Conservation (phyloP, 768 basidiomycete species). For the Antrodiella citrinella region DNA sequence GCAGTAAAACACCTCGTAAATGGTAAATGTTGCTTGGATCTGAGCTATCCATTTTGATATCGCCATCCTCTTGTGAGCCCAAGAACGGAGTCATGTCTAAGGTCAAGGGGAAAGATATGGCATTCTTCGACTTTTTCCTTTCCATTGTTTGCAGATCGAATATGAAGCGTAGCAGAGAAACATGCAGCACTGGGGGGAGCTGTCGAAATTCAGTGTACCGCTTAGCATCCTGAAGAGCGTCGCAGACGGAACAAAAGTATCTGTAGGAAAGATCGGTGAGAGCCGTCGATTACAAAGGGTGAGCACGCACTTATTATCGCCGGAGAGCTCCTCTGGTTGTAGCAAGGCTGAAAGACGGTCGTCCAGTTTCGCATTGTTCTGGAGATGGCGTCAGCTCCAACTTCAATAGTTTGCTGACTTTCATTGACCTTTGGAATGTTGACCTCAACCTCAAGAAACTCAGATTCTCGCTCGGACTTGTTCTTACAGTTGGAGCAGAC, state of each 20-base stretch:
- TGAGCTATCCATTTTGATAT: conserved; percentile 6
- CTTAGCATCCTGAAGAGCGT: conserved; percentile 66
- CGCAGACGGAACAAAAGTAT: conserved; percentile 75
- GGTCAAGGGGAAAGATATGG: conserved; percentile 64
- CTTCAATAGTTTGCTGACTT: neutral
- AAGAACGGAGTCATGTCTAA: conserved; percentile 72
- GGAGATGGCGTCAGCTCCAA: neutral
- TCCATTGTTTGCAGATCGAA: conserved; percentile 73
- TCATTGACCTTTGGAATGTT: conserved; percentile 42
- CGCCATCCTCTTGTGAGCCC: conserved; percentile 16
- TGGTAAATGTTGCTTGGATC: conserved; percentile 47
- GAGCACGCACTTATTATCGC: conserved; percentile 69
- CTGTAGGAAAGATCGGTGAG: conserved; percentile 26
- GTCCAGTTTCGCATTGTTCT: conserved; percentile 70
- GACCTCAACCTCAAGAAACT: conserved; percentile 86
- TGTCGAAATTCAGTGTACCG: conserved; percentile 62
- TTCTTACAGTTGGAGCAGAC: conserved; percentile 63
- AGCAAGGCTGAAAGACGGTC: conserved; percentile 62
- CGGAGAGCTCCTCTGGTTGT: conserved; percentile 63
- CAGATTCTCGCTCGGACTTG: conserved; percentile 57
- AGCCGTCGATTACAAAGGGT: neutral
- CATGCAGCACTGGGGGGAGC: conserved; percentile 84
- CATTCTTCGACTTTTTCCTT: conserved; percentile 81
- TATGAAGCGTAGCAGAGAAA: conserved; percentile 89
- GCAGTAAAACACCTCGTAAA: conserved; percentile 75